These are phyloP conservation scores for Metschnikowia picachoensis DNA, from an alignment of 805 yeast genomes.

Conservation along the genomic window DNA sequence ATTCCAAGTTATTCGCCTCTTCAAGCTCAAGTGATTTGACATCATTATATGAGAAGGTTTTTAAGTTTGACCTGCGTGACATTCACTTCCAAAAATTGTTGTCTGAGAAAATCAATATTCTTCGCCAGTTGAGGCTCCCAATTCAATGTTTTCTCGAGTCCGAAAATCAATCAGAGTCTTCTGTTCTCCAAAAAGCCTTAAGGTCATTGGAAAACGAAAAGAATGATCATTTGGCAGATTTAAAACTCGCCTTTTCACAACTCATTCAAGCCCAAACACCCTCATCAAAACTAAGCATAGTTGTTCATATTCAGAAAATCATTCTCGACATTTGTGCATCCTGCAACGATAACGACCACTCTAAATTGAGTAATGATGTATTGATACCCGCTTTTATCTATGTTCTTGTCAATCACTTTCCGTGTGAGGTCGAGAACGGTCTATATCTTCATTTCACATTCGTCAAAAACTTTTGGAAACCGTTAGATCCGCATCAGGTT, in stretches of 20 bases:
- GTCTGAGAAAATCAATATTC: constrained; percentile 28
- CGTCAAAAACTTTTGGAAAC: constrained; percentile 33
- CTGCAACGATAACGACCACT: constrained; percentile 18
- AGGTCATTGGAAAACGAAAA: constrained; percentile 6
- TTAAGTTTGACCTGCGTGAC: constrained; percentile 38
- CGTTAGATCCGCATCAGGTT: constrained; percentile 30
- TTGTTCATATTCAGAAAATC: constrained; percentile 32
- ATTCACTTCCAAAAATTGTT: constrained; percentile 33
- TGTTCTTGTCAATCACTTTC: constrained; percentile 29
- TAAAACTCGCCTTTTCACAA: constrained; percentile 17
- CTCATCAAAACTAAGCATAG: constrained; percentile 25
- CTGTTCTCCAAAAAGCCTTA: constrained; percentile 12
- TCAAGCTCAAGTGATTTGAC: constrained; percentile 25
- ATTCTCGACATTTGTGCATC: constrained; percentile 20
- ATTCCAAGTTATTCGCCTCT: constrained; percentile 26
- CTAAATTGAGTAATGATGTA: constrained; percentile 34
- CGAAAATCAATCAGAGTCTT: constrained; percentile 8
- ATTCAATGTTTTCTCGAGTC: constrained; percentile 30
- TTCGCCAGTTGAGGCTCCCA: constrained; percentile 26
- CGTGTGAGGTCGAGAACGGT: constrained; percentile 20
- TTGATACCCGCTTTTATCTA: constrained; percentile 38
- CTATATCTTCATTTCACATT: constrained; percentile 35
- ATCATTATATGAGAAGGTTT: constrained; percentile 36
- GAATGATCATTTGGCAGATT: constrained; percentile 16
- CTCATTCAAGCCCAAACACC: constrained; percentile 29